Conservation (phyloP, 306 rosid species). For the Astragalus glycyphyllos region DNA sequence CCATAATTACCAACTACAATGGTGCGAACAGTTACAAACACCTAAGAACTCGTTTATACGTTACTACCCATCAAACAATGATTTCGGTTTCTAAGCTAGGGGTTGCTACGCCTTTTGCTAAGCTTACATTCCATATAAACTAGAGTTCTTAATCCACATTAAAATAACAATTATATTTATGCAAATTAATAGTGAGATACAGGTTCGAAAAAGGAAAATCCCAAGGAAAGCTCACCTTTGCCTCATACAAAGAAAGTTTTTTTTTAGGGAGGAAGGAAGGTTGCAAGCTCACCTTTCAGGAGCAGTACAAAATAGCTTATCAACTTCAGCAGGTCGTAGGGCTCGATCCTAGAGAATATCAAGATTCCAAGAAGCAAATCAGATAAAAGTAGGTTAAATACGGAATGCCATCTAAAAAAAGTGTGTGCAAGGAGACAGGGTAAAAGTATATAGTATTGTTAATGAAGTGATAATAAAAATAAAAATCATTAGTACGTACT, state of each 20-base stretch:
- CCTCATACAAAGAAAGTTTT: conserved; percentile 17
- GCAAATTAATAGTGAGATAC: conserved; percentile 17
- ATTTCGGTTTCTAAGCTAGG: neutral
- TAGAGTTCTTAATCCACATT: conserved; percentile 19
- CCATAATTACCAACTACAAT: conserved; percentile 1
- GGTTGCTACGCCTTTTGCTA: too few relatives aligned
- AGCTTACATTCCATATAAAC: too few relatives aligned
- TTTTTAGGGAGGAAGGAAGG: neutral
- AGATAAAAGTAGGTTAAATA: conserved; percentile 29
- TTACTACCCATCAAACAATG: conserved; percentile 2
- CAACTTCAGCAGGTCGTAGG: conserved; percentile 72
- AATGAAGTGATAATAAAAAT: conserved; percentile 27
- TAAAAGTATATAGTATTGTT: conserved; percentile 31
- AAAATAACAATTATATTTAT: conserved; percentile 9
- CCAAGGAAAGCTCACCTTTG: conserved; percentile 54
- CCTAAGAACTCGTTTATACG: conserved; percentile 4
- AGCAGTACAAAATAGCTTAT: conserved; percentile 82
- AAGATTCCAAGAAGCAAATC: conserved; percentile 46
- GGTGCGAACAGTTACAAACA: conserved; percentile 1
- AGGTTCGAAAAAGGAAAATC: neutral
- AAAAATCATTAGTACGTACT: conserved; percentile 56
- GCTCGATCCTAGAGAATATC: conserved; percentile 77
- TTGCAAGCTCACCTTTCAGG: conserved; percentile 76
- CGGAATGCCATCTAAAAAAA: conserved; percentile 33
- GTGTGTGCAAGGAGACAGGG: neutral